Base-by-base conservation (phyloP, 306 rosid genomes). In the Inga leiocalycina region DNA sequence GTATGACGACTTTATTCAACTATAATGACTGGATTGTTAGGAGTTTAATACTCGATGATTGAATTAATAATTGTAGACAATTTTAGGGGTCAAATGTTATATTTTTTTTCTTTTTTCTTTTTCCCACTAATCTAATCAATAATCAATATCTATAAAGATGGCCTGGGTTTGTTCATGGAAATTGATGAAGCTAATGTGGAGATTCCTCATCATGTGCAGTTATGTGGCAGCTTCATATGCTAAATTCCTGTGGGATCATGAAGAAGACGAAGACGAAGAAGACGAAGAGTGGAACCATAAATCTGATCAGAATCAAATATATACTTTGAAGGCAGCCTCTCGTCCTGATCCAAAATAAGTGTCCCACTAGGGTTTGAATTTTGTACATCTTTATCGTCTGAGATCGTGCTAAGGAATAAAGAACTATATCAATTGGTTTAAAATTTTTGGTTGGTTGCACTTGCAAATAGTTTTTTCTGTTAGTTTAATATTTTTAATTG, bases 221-320 rank as follows among this genome's bases (percentile, higher is more conserved):
- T 90, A 87, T 88, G 91, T 90, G 15, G 22, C 89, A 10, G 98
- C 95, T 79, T 90, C 98, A 43, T 90, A 92, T 89, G 98, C 97
- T 48, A 83, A 84, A 0, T 94, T 94, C 82, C 97, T 93, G 30
- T 95, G 97, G 98, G 98, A 95, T 77, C 78, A 84, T 39, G 90
- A 92, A 69, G 91, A 82, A 32, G 91, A 86, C 5, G 91, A 89
- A 27, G 30, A 27, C 30, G 90, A 92, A 69, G 91, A 82, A 32
- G 91, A 86, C 5, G 91, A 89, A 56, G 85, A 67, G 41, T 17
- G 41, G 15, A 48, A 49, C 75, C 84, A 67, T 71, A 78, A 83
- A 76, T 68, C 80, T 20, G 88, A 84, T 48, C 76, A 80, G n/a
- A 81, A 30, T 68, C 86, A 49, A 48, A 3, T 81, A 51, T 24